phyloP scores from a whole-genome alignment of 169 alveolate species.

The Cryptosporidium bovis region DNA sequence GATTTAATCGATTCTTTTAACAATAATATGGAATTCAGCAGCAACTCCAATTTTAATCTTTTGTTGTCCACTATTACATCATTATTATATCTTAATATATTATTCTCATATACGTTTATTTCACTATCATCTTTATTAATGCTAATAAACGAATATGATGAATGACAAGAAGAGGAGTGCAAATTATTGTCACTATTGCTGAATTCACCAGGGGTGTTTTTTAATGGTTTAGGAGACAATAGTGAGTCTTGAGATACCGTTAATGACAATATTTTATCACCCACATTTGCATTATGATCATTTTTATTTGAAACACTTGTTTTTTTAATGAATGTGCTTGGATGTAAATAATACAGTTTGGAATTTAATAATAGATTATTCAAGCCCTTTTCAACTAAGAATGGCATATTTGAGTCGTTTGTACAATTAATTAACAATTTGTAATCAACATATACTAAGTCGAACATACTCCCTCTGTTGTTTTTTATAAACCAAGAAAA shows the following conservation, averaged over 20 bases:
- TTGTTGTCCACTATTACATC: neutral
- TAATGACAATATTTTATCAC: neutral
- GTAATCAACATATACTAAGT: constrained; percentile 10
- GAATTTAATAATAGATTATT: constrained; percentile 38
- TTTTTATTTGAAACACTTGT: neutral
- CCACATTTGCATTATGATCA: neutral
- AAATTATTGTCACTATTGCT: too few relatives aligned
- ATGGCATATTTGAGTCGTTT: constrained; percentile 4
- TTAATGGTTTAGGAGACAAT: too few relatives aligned
- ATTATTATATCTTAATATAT: neutral
- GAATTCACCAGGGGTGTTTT: too few relatives aligned
- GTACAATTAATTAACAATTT: constrained; percentile 16
- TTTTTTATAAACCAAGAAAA: constrained; percentile 7
- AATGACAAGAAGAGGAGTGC: too few relatives aligned
- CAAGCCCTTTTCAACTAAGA: neutral
- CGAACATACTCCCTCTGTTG: constrained; percentile 1
- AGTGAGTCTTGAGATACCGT: too few relatives aligned
- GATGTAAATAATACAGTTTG: constrained; percentile 48
- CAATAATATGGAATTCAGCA: constrained; percentile 8
- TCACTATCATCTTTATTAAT: neutral
- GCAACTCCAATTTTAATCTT: constrained; percentile 10
- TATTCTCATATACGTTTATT: neutral
- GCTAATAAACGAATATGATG: too few relatives aligned
- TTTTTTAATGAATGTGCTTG: constrained; percentile 8
- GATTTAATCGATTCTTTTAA: neutral